Evolutionary conservation across 306 rosid genomes (phyloP).

Genomic region (Sesbania bispinosa): DNA sequence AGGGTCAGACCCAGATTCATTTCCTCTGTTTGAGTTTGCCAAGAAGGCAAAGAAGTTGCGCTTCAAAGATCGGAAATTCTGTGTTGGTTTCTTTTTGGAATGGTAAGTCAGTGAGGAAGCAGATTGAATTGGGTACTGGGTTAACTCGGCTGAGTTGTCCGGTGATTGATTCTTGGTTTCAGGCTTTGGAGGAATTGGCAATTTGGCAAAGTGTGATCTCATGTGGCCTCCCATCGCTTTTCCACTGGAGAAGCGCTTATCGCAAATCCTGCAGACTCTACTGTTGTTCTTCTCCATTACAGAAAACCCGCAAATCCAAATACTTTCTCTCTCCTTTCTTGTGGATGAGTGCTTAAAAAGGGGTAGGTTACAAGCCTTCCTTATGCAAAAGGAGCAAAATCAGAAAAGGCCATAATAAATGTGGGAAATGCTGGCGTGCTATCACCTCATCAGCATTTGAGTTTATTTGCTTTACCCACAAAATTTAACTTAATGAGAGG

Average conservation of each 20-base stretch:
- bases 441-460: background rate
- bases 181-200: conserved; percentile 39
- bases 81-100: background rate
- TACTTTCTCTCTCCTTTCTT: background rate
- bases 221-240: conserved; percentile 80
- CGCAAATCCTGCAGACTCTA: conserved; percentile 46
- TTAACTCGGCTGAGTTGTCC: background rate
- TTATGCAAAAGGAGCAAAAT: conserved; percentile 31
- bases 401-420: conserved; percentile 27
- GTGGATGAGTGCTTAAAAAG: conserved; percentile 6
- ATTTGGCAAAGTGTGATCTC: conserved; percentile 56
- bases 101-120: background rate
- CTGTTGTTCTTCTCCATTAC: conserved; percentile 36
- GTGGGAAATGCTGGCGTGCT: conserved; percentile 17
- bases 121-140: background rate
- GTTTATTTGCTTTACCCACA: background rate
- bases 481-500: background rate
- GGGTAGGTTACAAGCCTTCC: too few species aligned
- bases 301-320: background rate
- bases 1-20: background rate
- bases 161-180: background rate
- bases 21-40: background rate
- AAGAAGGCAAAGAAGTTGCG: background rate
- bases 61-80: conserved; percentile 11
- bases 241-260: conserved; percentile 43